Percentiles rank a stretch among this genome's conserved stretches.
phyloP scores from a whole-genome alignment of 805 yeast species.

The Pichia exigua region DNA sequence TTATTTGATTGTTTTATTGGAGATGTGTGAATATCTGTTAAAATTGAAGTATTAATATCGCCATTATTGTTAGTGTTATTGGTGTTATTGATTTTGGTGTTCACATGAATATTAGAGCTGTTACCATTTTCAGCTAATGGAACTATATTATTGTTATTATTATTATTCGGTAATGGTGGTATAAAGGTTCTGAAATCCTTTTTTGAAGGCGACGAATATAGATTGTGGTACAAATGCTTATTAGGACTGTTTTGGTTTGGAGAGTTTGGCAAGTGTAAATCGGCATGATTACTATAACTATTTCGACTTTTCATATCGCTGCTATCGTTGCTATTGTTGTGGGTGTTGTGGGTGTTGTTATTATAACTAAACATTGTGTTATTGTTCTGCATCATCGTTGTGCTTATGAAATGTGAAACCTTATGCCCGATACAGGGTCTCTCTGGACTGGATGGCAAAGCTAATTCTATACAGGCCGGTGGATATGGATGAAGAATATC shows the following conservation, averaged over 20 bases:
- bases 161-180: neutral
- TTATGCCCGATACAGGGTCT: neutral
- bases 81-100: neutral
- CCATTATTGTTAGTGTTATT: neutral
- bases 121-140: neutral
- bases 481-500: neutral
- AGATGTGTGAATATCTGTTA: neutral
- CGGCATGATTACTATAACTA: neutral
- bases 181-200: neutral
- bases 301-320: neutral
- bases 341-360: neutral
- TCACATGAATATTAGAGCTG: no score
- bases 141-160: neutral
- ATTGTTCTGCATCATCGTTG: neutral
- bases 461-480: neutral
- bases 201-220: conserved; percentile 8
- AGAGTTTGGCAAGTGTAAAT: neutral
- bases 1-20: conserved; percentile 2
- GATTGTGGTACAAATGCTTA: conserved; percentile 8
- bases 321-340: neutral
- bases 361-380: neutral
- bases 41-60: neutral
- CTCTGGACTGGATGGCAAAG: neutral
- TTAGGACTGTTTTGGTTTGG: neutral
- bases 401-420: neutral